A percentile compares a stretch with the other conserved stretches of the same genome.
Conservation (phyloP, 139 green algal genomes). For the Chlorella sp. region DNA sequence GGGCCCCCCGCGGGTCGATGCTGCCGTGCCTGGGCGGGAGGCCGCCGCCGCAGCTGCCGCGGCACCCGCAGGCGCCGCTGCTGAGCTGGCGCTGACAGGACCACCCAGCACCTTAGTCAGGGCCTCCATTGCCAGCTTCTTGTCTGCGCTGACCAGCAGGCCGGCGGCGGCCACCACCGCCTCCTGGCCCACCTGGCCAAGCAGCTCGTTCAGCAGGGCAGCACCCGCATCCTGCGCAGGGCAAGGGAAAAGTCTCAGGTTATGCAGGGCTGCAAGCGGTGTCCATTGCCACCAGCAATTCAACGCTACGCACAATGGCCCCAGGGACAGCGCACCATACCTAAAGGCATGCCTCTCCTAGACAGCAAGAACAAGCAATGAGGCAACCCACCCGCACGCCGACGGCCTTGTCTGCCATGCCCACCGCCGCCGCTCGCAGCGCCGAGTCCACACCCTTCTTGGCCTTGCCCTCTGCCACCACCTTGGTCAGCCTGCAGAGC, state of each 20-base stretch:
- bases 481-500: conserved; percentile 42
- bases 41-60: background rate
- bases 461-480: conserved; percentile 30
- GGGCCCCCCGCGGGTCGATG: background rate
- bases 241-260: no score
- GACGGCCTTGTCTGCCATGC: conserved; percentile 75
- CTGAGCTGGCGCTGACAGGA: background rate
- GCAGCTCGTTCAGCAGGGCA: conserved; percentile 54
- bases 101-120: conserved; percentile 30
- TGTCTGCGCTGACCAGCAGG: background rate
- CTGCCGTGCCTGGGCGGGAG: background rate
- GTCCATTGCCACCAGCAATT: no score
- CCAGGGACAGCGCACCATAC: no score
- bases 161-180: background rate
- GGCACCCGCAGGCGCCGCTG: background rate
- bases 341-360: no score
- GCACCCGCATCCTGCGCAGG: conserved; percentile 58
- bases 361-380: no score
- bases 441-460: conserved; percentile 43
- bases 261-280: no score
- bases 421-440: conserved; percentile 49
- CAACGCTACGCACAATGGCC: no score
- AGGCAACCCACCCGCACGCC: conserved; percentile 67
- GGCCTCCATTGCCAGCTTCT: conserved; percentile 28
- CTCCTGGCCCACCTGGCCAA: conserved; percentile 12